These are phyloP conservation scores for Nicotiana benthamiana DNA, from an alignment of 257 asterid species.

Conservation along the genomic window DNA sequence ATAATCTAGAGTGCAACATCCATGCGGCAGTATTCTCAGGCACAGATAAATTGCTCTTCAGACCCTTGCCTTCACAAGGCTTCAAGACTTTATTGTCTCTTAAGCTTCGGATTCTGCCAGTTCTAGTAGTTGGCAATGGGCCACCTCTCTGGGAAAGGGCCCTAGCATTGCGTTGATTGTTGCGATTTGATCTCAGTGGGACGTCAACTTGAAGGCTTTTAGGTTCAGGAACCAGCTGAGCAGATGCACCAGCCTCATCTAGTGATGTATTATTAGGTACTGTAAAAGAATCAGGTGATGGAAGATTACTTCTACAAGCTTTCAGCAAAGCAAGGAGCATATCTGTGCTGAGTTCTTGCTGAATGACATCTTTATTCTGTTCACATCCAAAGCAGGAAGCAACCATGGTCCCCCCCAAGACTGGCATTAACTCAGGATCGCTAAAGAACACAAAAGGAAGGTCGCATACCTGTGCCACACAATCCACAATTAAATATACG, in stretches of 20 bases:
- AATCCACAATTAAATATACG: conserved; percentile 16
- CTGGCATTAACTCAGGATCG: conserved; percentile 87
- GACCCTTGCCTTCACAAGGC: conserved; percentile 46
- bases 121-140: conserved; percentile 23
- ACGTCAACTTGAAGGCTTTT: conserved; percentile 41
- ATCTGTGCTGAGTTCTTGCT: conserved; percentile 94
- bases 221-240: conserved; percentile 32
- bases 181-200: conserved; percentile 38
- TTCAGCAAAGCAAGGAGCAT: conserved; percentile 84
- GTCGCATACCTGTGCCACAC: conserved; percentile 72
- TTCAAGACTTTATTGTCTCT: conserved; percentile 51
- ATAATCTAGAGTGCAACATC: conserved; percentile 70
- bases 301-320: conserved; percentile 48
- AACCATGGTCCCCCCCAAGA: conserved; percentile 69
- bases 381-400: conserved; percentile 89
- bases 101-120: conserved; percentile 38
- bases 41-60: conserved; percentile 28
- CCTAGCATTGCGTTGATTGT: conserved; percentile 33
- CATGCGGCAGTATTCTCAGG: conserved; percentile 29
- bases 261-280: conserved; percentile 16
- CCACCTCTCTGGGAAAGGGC: conserved; percentile 39
- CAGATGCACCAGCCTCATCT: conserved; percentile 38
- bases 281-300: conserved; percentile 7
- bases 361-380: conserved; percentile 86
- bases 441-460: conserved; percentile 91